A percentile compares a stretch with the other conserved stretches of the same genome.
Evolutionary conservation across 179 eudicot genomes (phyloP).

Genomic region (Pouteria campechiana): DNA sequence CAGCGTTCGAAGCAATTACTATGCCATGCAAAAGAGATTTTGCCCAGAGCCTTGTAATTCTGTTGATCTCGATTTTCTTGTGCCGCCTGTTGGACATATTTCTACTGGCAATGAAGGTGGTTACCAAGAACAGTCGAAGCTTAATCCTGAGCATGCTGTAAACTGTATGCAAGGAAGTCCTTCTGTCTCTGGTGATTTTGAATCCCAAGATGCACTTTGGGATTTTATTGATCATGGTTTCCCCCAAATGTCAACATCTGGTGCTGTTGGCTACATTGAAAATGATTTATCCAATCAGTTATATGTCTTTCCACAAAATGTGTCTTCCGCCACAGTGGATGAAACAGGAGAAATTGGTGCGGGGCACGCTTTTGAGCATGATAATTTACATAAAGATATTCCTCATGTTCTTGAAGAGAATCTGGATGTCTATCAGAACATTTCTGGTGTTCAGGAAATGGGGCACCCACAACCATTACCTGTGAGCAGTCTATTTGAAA

Average conservation of each 20-base stretch:
- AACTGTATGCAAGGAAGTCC: slow-evolving; percentile 12
- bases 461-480: slow-evolving; percentile 4
- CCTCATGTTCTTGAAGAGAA: slow-evolving; percentile 5
- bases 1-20: slow-evolving; percentile 35
- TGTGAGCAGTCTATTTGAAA: slow-evolving; percentile 4
- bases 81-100: slow-evolving; percentile 19
- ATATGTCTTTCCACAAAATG: slow-evolving; percentile 11
- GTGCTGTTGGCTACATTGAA: slow-evolving; percentile 4
- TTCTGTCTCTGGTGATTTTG: slow-evolving; percentile 15
- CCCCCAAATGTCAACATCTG: slow-evolving; percentile 14
- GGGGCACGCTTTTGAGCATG: slow-evolving; percentile 5
- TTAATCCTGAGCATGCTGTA: slow-evolving; percentile 8
- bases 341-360: slow-evolving; percentile 10
- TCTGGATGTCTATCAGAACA: neutral
- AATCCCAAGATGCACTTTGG: slow-evolving; percentile 18
- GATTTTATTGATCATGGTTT: slow-evolving; percentile 21
- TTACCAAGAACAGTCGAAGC: slow-evolving; percentile 15
- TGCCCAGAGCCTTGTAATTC: slow-evolving; percentile 23
- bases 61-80: slow-evolving; percentile 24
- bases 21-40: slow-evolving; percentile 46
- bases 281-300: slow-evolving; percentile 10
- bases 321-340: slow-evolving; percentile 7
- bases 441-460: slow-evolving; percentile 4
- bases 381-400: neutral
- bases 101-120: slow-evolving; percentile 16